Percentiles rank a stretch among this genome's conserved stretches.
Conservation (phyloP, 768 basidiomycete genomes). For the Phaffia australis region DNA sequence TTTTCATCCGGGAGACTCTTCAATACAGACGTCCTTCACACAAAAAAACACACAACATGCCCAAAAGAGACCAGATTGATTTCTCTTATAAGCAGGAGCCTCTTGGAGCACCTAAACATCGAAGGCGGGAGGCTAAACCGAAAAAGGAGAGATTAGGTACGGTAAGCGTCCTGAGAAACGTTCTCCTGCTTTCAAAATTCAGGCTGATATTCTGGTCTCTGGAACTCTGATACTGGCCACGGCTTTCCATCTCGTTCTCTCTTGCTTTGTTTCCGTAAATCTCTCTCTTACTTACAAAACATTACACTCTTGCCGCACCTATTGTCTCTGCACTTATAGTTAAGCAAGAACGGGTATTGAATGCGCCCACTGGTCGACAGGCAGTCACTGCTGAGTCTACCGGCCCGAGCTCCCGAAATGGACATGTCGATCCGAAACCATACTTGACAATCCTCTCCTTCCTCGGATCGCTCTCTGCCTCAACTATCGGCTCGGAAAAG, state of each 20-base stretch:
- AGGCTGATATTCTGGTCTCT: not conserved
- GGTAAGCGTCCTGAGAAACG: not conserved
- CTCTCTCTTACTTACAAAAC: not conserved
- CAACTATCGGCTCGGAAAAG: constrained; percentile 11
- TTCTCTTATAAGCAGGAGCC: constrained; percentile 19
- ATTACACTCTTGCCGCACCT: not conserved
- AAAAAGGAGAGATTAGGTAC: constrained; percentile 19
- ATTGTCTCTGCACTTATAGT: not conserved
- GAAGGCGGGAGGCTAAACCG: constrained; percentile 1
- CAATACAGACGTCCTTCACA: no score
- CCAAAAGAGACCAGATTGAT: constrained; percentile 5
- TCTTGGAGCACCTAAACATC: not conserved
- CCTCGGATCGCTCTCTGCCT: constrained; percentile 10
- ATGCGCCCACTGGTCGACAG: not conserved
- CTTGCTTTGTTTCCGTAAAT: not conserved
- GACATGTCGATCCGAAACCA: constrained; percentile 5
- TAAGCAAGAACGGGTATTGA: constrained; percentile 22
- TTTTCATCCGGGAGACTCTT: no score
- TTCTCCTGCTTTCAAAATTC: not conserved
- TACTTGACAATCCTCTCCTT: constrained; percentile 21
- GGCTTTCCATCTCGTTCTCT: not conserved
- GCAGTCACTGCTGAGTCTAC: not conserved
- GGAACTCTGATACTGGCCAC: not conserved
- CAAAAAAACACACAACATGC: no score
- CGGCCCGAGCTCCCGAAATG: constrained; percentile 1